Base-by-base conservation (phyloP, 2,329 filamentous ascomycete genomes). In the Ophiosphaerella korrae region DNA sequence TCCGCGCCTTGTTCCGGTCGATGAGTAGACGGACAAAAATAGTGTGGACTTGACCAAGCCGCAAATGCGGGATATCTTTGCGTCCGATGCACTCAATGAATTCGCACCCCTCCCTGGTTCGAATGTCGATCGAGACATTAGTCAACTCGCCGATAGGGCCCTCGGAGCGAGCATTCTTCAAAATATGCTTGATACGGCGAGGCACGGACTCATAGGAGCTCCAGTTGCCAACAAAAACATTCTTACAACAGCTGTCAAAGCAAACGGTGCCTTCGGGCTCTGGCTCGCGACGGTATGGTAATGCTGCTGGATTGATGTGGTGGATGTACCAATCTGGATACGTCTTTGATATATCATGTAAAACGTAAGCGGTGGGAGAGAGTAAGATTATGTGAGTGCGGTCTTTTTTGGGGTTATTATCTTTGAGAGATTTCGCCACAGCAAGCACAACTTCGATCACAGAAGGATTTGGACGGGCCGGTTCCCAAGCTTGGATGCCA, bases 371-470 rank as follows among this genome's bases (percentile, higher is more conserved):
- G n/a, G 48, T 58, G 4, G 68, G 66, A 33, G 67, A 67, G 1
- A 71, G 52, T 5, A 71, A 16, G 5, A 71, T 47, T 5, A 71
- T 13, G 41, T 70, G 67, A n/a, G 64, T 62, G 23, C 59, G 63
- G 21, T 49, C 48, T 7, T 46, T 11, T 24, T 57, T 64, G 16
- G 58, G 34, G 5, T 50, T 32, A 14, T 57, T 38, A 6, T 32
- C 41, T n/a, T 57, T 49, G 8, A 70, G 49, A 7, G 63, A 63
- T 42, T 53, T 64, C 3, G 57, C 56, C 18, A 71, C 54, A 13
- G 60, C 53, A 21, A 66, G 36, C 13, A 70, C 50, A 31, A 69
- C 62, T 5, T 68, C 60, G 11, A 55, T 40, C 63, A 70, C 70
- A 1, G 60, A 50, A 13, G 66, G 68, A 43, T 67, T 68, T 1